Evolutionary conservation across 495 filamentous ascomycete genomes (phyloP).

Genomic region (Penicillium dipodomyicola): DNA sequence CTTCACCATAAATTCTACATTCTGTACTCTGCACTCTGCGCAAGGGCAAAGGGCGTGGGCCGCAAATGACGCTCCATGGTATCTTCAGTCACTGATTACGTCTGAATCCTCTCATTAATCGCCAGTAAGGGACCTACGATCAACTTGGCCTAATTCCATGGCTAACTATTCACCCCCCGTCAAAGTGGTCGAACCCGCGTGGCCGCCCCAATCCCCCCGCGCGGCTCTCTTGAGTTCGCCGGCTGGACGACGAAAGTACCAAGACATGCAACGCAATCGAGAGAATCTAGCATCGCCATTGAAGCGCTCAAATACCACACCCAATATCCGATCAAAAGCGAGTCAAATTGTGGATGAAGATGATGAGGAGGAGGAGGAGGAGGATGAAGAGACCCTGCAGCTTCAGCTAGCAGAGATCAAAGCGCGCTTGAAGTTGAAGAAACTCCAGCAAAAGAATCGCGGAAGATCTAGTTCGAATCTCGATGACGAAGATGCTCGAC

Average conservation of each 20-base stretch:
- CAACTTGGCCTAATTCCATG: neutral
- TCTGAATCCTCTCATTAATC: neutral
- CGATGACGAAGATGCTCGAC: constrained; percentile 27
- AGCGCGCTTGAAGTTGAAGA: constrained; percentile 84
- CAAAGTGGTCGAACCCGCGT: constrained; percentile 56
- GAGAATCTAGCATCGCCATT: constrained; percentile 66
- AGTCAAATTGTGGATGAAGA: constrained; percentile 34
- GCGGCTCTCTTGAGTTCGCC: constrained; percentile 82
- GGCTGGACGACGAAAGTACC: constrained; percentile 67
- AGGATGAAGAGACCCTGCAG: constrained; percentile 87
- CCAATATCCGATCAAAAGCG: constrained; percentile 38
- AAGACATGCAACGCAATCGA: constrained; percentile 59
- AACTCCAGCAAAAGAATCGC: constrained; percentile 60
- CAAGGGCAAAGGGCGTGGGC: constrained; percentile 18
- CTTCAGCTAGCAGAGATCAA: constrained; percentile 83
- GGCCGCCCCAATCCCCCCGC: constrained; percentile 85
- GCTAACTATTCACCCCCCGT: neutral
- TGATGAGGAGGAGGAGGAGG: constrained; percentile 56
- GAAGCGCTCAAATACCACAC: constrained; percentile 46
- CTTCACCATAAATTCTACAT: constrained; percentile 17
- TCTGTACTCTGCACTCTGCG: neutral
- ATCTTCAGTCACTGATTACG: constrained; percentile 5
- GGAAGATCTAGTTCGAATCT: constrained; percentile 32
- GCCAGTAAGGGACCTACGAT: constrained; percentile 3
- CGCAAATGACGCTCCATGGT: constrained; percentile 23